A percentile compares a stretch with the other conserved stretches of the same genome.
phyloP scores from a whole-genome alignment of 169 alveolate species.

The Perkinsus olseni region DNA sequence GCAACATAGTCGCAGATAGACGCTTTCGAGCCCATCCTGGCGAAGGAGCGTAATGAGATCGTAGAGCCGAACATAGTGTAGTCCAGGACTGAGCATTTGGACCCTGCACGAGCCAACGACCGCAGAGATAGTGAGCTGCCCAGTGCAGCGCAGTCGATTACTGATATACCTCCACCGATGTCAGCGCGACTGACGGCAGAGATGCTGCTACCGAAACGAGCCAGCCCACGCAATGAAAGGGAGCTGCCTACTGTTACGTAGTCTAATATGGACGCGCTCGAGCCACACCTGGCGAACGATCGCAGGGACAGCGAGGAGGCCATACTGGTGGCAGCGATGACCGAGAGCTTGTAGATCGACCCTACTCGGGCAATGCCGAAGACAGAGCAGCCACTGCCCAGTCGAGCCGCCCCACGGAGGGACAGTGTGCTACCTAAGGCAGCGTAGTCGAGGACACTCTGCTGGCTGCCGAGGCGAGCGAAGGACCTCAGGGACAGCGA shows the following conservation, averaged over 20 bases:
- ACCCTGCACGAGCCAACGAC: constrained; percentile 6
- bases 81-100: not conserved
- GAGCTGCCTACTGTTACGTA: not conserved
- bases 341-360: not conserved
- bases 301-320: not conserved
- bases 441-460: not conserved
- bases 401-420: not conserved
- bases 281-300: constrained; percentile 5
- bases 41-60: not conserved
- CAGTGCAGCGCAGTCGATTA: not conserved
- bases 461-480: not conserved
- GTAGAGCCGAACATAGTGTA: not conserved
- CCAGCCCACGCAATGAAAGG: not conserved
- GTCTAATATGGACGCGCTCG: not conserved
- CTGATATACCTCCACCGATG: not conserved
- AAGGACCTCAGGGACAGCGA: not conserved
- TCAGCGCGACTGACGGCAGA: not conserved
- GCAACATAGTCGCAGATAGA: constrained; percentile 8
- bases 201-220: not conserved
- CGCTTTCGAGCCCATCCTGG: not conserved
- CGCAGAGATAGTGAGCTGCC: not conserved
- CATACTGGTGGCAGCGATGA: not conserved
- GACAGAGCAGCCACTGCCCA: not conserved
- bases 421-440: not conserved
- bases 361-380: constrained; percentile 1